Evolutionary conservation across 495 filamentous ascomycete genomes (phyloP), one percentile per base, ranked within the genome.

Genomic region (Penicillium odoratum): DNA sequence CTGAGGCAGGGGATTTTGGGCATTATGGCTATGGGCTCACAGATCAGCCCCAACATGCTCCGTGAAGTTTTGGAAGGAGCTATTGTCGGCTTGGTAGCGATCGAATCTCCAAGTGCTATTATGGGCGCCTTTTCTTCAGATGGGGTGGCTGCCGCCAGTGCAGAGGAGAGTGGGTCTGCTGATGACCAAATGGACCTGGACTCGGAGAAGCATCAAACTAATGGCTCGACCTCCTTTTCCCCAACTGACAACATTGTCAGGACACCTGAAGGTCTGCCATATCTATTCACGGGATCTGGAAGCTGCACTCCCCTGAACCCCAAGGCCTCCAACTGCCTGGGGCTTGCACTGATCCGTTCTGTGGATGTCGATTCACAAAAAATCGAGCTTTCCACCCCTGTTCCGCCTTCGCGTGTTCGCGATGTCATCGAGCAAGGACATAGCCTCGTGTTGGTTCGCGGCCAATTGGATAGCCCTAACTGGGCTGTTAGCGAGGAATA

Each of bases 1-100:
- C 54, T 69, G 0, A 67, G 68, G 18, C 77, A 78, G 52, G 81
- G 77, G 3, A 78, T 88, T 47, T 60, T 73, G 21, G 84, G 77
- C 5, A 61, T 87, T 38, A 74, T 81, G 71, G 69, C 83, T 3
- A 68, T 84, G 64, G 76, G 83, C 56, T 79, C 83, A 11, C 69
- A 70, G 25, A 72, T 80, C 21, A 55, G 67, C 33, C 74, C 78
- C 0, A 74, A 79, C 4, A 72, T 81, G 44, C 66, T 87, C 15
- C 57, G 63, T 11, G 78, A 81, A 30, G 76, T 81, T 9, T 63
- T 88, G 7, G 79, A 88, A 29, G 85, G 85, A 7, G 71, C 79
- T 28, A 59, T 87, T 34, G 85, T 88, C 5, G 83, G 76, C 3
- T 63, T 89, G 2, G 79, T 86, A 1, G 74, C 75, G 2, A 59